Evolutionary conservation across 768 basidiomycete genomes (phyloP).

Genomic region (Pholiota conissans): DNA sequence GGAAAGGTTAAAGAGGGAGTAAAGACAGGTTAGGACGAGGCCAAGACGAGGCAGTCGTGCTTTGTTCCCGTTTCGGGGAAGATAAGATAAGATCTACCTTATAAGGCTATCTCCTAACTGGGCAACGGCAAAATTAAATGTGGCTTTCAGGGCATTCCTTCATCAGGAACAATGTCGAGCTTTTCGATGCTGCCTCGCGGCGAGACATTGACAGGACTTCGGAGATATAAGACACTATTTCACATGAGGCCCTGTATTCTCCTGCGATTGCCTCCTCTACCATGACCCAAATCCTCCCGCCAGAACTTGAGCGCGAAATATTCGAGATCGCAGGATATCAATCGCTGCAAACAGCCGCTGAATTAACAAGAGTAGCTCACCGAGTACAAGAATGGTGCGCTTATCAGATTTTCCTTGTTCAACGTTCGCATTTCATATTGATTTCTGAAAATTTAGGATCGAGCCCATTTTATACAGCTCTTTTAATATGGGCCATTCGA

Average conservation of each 20-base stretch:
- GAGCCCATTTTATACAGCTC: constrained; percentile 6
- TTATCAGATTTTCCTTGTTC: background rate
- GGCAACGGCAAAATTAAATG: no score
- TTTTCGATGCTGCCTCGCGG: background rate
- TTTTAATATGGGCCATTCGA: background rate
- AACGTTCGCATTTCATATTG: background rate
- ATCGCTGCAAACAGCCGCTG: background rate
- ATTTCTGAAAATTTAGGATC: constrained; percentile 6
- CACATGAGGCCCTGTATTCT: background rate
- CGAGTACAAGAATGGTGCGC: constrained; percentile 9
- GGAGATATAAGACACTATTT: background rate
- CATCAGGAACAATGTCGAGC: background rate
- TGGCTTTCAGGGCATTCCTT: no score
- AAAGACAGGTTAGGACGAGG: no score
- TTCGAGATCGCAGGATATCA: constrained; percentile 11
- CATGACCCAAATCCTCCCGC: constrained; percentile 4
- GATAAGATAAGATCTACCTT: no score
- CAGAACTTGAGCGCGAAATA: constrained; percentile 18
- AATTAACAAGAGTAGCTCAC: constrained; percentile 7
- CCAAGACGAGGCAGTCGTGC: no score
- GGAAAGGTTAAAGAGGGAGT: no score
- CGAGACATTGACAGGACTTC: background rate
- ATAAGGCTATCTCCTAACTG: no score
- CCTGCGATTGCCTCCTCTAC: background rate
- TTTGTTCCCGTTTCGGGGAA: no score